Conservation (phyloP, 192 early-diverging fungal species). For the Gonapodya sp. region DNA sequence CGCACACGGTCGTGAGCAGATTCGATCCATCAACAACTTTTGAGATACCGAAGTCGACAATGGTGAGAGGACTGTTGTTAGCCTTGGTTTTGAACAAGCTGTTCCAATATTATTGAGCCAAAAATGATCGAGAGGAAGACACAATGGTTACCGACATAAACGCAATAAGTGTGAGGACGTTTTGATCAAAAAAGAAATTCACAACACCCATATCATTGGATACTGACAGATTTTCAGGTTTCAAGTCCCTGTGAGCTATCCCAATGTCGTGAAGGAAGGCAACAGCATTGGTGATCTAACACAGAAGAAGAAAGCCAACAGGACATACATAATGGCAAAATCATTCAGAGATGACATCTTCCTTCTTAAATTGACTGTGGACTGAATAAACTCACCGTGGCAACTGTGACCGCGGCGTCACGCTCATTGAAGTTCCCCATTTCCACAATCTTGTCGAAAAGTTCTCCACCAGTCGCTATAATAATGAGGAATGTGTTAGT, state of each 20-base stretch:
- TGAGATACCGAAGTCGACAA: constrained; percentile 16
- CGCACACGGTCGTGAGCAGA: constrained; percentile 13
- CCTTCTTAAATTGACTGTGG: no score
- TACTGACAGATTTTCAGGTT: constrained; percentile 61
- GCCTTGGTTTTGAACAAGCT: not conserved
- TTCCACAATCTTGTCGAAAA: constrained; percentile 85
- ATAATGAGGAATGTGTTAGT: not conserved
- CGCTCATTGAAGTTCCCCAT: constrained; percentile 63
- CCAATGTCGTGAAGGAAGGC: constrained; percentile 69
- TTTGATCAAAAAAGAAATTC: no score
- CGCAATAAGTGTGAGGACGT: no score
- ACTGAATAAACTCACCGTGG: constrained; percentile 8
- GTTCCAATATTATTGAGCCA: not conserved
- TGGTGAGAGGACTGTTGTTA: not conserved
- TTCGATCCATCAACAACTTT: constrained; percentile 13
- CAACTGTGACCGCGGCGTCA: constrained; percentile 37
- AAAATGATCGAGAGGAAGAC: not conserved
- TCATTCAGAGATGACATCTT: no score
- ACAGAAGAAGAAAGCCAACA: no score
- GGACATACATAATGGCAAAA: no score
- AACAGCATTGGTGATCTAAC: not conserved
- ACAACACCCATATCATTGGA: no score
- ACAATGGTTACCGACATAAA: no score
- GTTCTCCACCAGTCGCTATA: constrained; percentile 57
- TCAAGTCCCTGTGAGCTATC: constrained; percentile 93